Evolutionary conservation across 2,329 filamentous ascomycete genomes (phyloP).

Genomic region (Neodidymelliopsis sp.): DNA sequence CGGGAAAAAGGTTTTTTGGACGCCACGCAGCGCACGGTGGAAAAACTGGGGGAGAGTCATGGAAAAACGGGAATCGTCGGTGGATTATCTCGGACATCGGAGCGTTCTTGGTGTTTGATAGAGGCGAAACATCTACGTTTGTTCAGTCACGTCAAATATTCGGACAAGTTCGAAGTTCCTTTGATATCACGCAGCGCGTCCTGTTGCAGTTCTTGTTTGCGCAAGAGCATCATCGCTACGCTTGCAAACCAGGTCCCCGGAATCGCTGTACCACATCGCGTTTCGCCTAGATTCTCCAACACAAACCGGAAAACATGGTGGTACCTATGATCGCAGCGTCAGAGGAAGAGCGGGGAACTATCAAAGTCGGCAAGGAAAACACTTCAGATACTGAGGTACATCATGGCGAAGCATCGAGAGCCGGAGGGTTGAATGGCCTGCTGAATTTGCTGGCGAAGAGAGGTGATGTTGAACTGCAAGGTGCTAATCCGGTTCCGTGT

Average conservation of each 20-base stretch:
- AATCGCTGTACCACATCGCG: no score
- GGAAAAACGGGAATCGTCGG: conserved; percentile 1
- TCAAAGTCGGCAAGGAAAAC: conserved; percentile 9
- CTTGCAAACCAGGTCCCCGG: no score
- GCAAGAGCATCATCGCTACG: no score
- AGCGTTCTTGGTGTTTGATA: not conserved
- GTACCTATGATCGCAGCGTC: conserved; percentile 19
- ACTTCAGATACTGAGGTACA: conserved; percentile 2
- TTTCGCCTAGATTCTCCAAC: conserved; percentile 13
- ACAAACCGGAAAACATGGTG: no score
- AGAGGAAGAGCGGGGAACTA: conserved; percentile 17
- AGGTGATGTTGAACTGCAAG: conserved; percentile 48
- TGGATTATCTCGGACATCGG: no score
- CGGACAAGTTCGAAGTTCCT: no score
- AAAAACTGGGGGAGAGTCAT: conserved; percentile 17
- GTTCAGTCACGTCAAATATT: no score
- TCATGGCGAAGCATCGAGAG: conserved; percentile 13
- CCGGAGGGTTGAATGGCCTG: conserved; percentile 23
- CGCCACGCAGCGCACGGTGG: conserved; percentile 11
- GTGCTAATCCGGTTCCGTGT: conserved; percentile 63
- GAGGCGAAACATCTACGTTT: no score
- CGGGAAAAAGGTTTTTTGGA: conserved; percentile 15
- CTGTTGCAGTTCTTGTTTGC: no score
- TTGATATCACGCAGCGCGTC: no score
- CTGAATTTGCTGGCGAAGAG: conserved; percentile 30